Conservation (phyloP, 495 filamentous ascomycete species). For the Aspergillus panamensis region DNA sequence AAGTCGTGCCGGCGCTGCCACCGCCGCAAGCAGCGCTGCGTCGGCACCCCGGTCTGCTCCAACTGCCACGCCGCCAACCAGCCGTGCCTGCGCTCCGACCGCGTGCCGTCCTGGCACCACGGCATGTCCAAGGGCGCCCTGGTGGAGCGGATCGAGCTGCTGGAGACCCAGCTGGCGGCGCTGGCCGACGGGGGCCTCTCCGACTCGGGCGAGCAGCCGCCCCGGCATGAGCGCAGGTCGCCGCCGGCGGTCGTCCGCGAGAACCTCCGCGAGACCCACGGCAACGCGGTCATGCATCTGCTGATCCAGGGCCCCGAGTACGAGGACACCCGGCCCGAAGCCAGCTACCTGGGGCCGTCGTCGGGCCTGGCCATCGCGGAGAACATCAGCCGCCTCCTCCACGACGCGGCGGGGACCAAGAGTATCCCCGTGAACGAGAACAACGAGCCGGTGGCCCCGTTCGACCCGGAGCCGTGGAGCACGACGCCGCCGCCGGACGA, state of each 20-base stretch:
- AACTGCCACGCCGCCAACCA: conserved; percentile 26
- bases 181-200: neutral
- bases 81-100: conserved; percentile 21
- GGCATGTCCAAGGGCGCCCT: conserved; percentile 29
- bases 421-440: conserved; percentile 29
- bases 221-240: neutral
- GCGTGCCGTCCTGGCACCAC: conserved; percentile 27
- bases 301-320: conserved; percentile 31
- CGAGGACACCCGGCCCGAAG: conserved; percentile 6
- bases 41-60: conserved; percentile 23
- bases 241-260: neutral
- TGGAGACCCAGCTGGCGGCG: conserved; percentile 21
- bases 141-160: conserved; percentile 23
- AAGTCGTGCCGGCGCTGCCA: conserved; percentile 29
- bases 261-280: neutral
- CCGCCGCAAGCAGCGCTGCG: conserved; percentile 29
- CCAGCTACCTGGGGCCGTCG: conserved; percentile 38
- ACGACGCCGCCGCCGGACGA: conserved; percentile 34
- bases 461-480: conserved; percentile 17
- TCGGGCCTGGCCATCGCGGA: conserved; percentile 37
- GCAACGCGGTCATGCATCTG: conserved; percentile 21
- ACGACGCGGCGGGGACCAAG: conserved; percentile 35
- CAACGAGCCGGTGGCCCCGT: conserved; percentile 18
- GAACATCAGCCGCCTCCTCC: conserved; percentile 35
- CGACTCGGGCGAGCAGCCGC: neutral